Evolutionary conservation across 164 flowering plant species (phyloP), one percentile per base, ranked within the genome.

Genomic region (Dillenia suffruticosa): DNA sequence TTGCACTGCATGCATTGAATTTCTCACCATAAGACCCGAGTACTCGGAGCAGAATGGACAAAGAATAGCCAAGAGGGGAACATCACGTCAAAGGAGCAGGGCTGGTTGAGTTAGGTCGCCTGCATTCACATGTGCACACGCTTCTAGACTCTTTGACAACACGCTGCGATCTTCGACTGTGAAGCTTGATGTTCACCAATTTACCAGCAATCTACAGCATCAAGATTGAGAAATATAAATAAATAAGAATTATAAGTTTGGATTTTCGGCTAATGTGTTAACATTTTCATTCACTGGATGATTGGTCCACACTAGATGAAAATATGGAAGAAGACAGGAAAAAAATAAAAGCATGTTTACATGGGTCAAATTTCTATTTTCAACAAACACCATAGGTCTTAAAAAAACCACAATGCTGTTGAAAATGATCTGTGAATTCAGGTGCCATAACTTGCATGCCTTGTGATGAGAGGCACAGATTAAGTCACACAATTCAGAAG

Each of bases 101-200:
- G 44, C 40, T 64, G 4, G 82, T 79, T 13, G 26, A n/a, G 70
- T 84, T 88, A 61, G 84, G 68, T 17, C 62, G 79, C 70, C 64
- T 79, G 75, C 98, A 90, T 1, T 88, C 95, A 46, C 98, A 92
- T 15, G 74, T 73, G 70, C 98, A 92, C 5, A 84, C 22, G 65
- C 80, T 80, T 78, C 96, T 79, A 9, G 98, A 89, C 53, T 74
- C 95, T 64, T 80, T 79, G 63, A 92, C 98, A 50, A 88, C 79
- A 0, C 98, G 87, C 70, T 85, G 96, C 9, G 88, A 82, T 53
- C 96, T 81, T 47, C 93, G 73, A 6, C 78, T 73, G 60, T 88
- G 98, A 58, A 92, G 84, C 82, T 84, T 92, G 79, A 92, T 86
- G 75, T 87, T 92, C 67, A 88, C 73, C 74, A 88, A 45, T 72